phyloP scores from a whole-genome alignment of 768 basidiomycete genomes.

The Tylopilus sp. region DNA sequence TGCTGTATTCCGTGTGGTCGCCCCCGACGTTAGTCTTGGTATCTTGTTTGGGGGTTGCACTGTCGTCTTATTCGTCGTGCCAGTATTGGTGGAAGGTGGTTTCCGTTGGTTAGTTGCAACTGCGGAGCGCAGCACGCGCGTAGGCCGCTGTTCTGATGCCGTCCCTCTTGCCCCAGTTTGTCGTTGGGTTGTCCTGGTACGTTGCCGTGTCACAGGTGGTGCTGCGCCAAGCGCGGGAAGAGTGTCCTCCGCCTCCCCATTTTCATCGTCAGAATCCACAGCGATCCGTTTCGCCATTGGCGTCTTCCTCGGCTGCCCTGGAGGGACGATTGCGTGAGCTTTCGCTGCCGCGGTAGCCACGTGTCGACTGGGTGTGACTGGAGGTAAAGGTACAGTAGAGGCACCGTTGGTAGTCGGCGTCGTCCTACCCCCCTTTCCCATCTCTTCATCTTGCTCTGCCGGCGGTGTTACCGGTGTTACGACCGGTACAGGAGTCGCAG shows the following conservation, averaged over 20 bases:
- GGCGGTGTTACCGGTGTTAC: constrained; percentile 80
- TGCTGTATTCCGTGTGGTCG: constrained; percentile 47
- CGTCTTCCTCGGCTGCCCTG: constrained; percentile 85
- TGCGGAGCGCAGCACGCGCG: constrained; percentile 72
- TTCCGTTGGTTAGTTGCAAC: constrained; percentile 53
- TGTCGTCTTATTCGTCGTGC: constrained; percentile 38
- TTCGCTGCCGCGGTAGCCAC: constrained; percentile 66
- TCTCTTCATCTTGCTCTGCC: constrained; percentile 68
- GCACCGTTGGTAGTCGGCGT: constrained; percentile 26
- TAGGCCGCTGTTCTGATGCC: constrained; percentile 68
- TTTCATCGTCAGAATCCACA: constrained; percentile 67
- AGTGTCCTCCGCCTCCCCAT: constrained; percentile 53
- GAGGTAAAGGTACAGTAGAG: constrained; percentile 43
- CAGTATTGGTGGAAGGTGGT: constrained; percentile 38
- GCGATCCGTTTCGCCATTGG: constrained; percentile 71
- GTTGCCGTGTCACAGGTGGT: constrained; percentile 36
- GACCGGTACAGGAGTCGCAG: constrained; percentile 41
- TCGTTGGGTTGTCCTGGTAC: constrained; percentile 37
- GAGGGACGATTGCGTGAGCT: constrained; percentile 69
- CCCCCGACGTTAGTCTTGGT: constrained; percentile 56
- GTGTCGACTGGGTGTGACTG: constrained; percentile 80
- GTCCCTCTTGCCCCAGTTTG: constrained; percentile 47
- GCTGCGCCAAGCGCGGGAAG: constrained; percentile 59
- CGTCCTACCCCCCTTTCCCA: constrained; percentile 43
- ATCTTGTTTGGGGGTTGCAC: constrained; percentile 62